phyloP scores from a whole-genome alignment of 352 stramenopile species.

The Pythium periplocum region DNA sequence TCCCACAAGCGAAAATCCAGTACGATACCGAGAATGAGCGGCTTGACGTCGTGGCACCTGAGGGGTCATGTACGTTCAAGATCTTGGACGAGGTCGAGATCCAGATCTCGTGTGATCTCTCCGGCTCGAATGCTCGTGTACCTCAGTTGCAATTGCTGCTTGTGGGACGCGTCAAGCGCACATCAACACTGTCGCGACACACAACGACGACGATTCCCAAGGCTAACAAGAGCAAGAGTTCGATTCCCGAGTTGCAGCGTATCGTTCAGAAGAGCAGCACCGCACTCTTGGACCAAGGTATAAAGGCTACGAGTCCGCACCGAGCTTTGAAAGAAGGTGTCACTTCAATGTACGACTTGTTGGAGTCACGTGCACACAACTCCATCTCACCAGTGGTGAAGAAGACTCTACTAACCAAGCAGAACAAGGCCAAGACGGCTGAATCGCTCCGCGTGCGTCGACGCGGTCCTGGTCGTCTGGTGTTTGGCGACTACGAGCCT shows the following conservation, averaged over 20 bases:
- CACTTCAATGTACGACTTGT: constrained; percentile 22
- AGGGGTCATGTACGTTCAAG: constrained; percentile 35
- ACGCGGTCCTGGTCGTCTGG: constrained; percentile 45
- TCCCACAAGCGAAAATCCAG: constrained; percentile 44
- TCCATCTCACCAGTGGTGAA: constrained; percentile 20
- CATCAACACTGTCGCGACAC: neutral
- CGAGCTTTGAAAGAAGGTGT: constrained; percentile 4
- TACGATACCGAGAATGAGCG: constrained; percentile 23
- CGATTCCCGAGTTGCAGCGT: constrained; percentile 55
- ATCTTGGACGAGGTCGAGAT: constrained; percentile 77
- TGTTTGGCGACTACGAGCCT: constrained; percentile 72
- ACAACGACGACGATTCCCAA: constrained; percentile 7
- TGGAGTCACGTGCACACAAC: constrained; percentile 14
- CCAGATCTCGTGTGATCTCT: constrained; percentile 74
- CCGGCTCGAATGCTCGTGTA: constrained; percentile 59
- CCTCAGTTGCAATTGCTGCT: constrained; percentile 72
- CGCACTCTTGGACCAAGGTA: constrained; percentile 1
- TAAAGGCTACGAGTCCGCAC: constrained; percentile 3
- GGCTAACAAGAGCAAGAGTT: constrained; percentile 20
- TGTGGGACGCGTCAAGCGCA: constrained; percentile 42
- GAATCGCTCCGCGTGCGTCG: constrained; percentile 24
- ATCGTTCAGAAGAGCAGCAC: constrained; percentile 50
- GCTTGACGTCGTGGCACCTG: constrained; percentile 27
- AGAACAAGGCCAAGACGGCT: constrained; percentile 18
- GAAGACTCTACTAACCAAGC: constrained; percentile 7